Base-by-base conservation (phyloP, 257 asterid species). In the Nyctanthes arbortristis region DNA sequence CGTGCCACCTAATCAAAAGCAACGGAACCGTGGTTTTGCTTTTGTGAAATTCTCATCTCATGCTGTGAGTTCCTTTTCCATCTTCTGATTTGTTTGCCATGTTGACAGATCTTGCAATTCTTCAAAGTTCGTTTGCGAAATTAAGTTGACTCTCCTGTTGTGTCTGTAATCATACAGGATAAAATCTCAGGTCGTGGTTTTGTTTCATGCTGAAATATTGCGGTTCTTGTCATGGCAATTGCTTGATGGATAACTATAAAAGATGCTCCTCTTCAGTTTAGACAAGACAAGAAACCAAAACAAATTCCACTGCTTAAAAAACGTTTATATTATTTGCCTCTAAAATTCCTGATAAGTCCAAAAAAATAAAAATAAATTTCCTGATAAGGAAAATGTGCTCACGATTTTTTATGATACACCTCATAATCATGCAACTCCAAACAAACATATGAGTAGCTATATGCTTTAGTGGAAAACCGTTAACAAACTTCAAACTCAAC, bases 101-200 rank as follows among this genome's bases (percentile, higher is more conserved):
- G 75, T 32, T 68, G 30, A 40, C 24, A 63, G 60, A 63, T 73
- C 72, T 68, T 55, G 75, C 55, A 66, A 52, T 58, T 30, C 56
- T 55, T 65, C 68, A 25, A 64, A 27, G 68, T 57, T 4, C 68
- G 71, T 72, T 67, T 66, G 70, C 67, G 75, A 76, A 69, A 56
- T 76, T 75, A 79, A 77, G 84, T 80, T 77, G 82, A 79, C 91
- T 77, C 67, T 75, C 80, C 75, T 71, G 80, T 83, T 87, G 89
- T 89, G 76, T 89, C 86, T 87, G 83, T 77, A 82, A 82, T 84
- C 82, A 72, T 88, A 92, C 93, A 90, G 95, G 98, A 73, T 83
- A 82, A 73, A 88, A 77, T 87, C 86, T 78, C 96, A 86, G 91
- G 96, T 89, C 89, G 87, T 87, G 96, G 88, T 86, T 86, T 80